Base-by-base conservation (phyloP, 805 yeast genomes). In the Nakazawaea molendinolei region DNA sequence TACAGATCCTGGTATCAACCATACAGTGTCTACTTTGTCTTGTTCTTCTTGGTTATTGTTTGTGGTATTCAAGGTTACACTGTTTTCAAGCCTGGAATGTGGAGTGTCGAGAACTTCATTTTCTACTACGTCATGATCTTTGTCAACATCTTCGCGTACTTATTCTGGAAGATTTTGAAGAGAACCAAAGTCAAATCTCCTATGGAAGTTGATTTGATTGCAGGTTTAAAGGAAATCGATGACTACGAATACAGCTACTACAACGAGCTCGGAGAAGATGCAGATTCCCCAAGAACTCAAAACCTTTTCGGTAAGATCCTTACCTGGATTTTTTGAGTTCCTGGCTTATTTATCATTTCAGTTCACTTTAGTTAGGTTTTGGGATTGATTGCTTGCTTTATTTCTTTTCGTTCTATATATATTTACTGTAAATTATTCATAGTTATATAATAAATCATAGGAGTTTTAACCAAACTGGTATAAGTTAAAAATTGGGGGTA, bases 1-100 rank as follows among this genome's bases (percentile, higher is more conserved):
- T 71, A 70, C 53, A 65, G 56, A 38, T 65, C 78, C 4, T 71
- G 74, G 71, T 58, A 61, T 41, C 62, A 57, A 38, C 62, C 62
- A 23, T 56, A 42, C 27, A 56, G 60, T 14, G 55, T 58, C 3
- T 39, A 43, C 18, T 38, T 48, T 26, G 48, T 40, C 44, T 15
- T 58, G 37, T 41, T 63, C 40, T 33, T 44, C 47, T 32, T 67
- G 55, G 13, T 57, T 49, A 28, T 66, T 50, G 48, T 64, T 52
- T 28, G 61, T 48, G 47, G 59, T 56, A 34, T 55, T 54, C 34
- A 53, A 21, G 75, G 74, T 13, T 58, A 53, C 38, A 53, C 61
- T 5, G 60, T 66, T 4, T 68, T 69, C 42, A 44, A 61, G 19
- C 67, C 66, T 3, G 60, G 60, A 21, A 27, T 51, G 18, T 55